Base-by-base conservation (phyloP, 2,329 filamentous ascomycete genomes). In the Coniella lustricola region DNA sequence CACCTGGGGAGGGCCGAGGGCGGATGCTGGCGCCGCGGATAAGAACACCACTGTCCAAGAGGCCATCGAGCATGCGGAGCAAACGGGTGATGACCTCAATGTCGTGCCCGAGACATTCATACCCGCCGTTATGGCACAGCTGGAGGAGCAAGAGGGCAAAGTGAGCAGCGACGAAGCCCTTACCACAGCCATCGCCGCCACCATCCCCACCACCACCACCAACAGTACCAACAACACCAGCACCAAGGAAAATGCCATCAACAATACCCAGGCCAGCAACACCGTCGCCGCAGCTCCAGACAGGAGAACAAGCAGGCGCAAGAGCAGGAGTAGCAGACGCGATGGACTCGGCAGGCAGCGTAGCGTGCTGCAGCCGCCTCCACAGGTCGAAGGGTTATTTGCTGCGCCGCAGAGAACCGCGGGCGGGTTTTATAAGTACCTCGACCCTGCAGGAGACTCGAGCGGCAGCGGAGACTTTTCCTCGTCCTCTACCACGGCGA, bases 1-100 rank as follows among this genome's bases (percentile, higher is more conserved):
- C 55, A 97, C 91, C 1, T 98, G 93, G 91, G 91, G 91, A 56
- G 91, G 91, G 0, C 93, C 91, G 10, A 80, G 91, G 59, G 90
- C 89, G 2, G 91, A 97, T 66, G 90, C 90, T 1, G 88, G 86
- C 25, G 76, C 82, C 35, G 90, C 90, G 3, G 85, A 94, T 62
- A 72, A 76, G 12, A 71, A 81, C 51, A 93, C 83, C 0, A 90
- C 87, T 1, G 83, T 87, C 1, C 84, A 87, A 57, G 78, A 94
- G 65, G 91, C 85, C n/a, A 86, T 90, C 46, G 87, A 93, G 59
- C 76, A 84, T 56, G 90, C 91, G 14, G 82, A 86, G 60, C 76
- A 82, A 40, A 75, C 77, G 10, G 90, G 90, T 0, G 90, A 97
- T 60, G 91, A 95, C 55, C 77, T 96, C 48, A 95, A 95, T 57